These are phyloP conservation scores for Erysimum cheiri DNA, from an alignment of 441 rosid species.

Conservation along the genomic window DNA sequence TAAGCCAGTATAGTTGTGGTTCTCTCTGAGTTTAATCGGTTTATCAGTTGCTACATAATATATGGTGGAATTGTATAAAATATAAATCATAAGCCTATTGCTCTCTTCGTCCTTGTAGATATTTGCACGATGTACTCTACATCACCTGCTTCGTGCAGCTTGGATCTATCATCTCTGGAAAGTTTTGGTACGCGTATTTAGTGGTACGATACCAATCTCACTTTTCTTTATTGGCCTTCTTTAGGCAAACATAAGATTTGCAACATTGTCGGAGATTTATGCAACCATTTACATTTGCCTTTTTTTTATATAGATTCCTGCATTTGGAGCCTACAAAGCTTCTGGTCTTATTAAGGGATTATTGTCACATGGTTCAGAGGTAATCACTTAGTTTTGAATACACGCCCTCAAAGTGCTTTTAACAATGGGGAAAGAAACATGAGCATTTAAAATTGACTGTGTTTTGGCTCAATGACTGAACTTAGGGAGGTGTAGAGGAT, in stretches of 20 bases:
- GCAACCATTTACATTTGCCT: background rate
- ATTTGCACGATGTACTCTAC: constrained; percentile 78
- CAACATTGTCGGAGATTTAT: background rate
- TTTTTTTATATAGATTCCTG: constrained; percentile 59
- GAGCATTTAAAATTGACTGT: background rate
- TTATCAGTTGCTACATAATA: background rate
- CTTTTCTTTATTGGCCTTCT: background rate
- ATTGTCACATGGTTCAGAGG: constrained; percentile 73
- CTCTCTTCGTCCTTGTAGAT: constrained; percentile 53
- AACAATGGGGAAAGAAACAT: constrained; percentile 3
- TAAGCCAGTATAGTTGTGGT: background rate
- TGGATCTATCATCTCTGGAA: constrained; percentile 73
- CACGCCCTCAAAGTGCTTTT: background rate
- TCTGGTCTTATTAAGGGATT: constrained; percentile 69
- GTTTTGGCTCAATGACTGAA: constrained; percentile 11
- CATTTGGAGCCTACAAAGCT: constrained; percentile 74
- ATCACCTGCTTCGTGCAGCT: constrained; percentile 85
- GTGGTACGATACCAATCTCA: constrained; percentile 53
- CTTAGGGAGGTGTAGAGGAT: constrained; percentile 43
- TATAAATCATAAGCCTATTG: constrained; percentile 3
- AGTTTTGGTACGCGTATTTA: constrained; percentile 81
- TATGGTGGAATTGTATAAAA: background rate
- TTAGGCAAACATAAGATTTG: background rate
- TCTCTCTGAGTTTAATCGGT: background rate
- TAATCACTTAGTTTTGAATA: constrained; percentile 35